Evolutionary conservation across 768 basidiomycete species (phyloP).

Genomic region (Suillus hirtellus): DNA sequence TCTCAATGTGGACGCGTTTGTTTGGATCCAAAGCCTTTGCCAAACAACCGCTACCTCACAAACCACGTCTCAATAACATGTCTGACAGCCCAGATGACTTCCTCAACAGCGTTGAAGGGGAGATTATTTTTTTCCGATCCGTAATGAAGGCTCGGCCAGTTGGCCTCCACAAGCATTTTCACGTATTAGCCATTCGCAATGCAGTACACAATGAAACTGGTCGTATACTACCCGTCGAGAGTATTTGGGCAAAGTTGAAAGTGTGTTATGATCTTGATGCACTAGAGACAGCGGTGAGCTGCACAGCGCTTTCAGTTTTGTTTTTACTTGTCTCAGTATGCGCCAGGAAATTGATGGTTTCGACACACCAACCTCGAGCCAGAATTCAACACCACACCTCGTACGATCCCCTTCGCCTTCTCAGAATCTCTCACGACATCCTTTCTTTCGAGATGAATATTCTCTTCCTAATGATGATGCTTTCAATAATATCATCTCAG

Average conservation of each 20-base stretch:
- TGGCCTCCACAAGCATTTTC: constrained; percentile 82
- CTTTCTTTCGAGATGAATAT: constrained; percentile 75
- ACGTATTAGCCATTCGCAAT: constrained; percentile 72
- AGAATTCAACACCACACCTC: constrained; percentile 43
- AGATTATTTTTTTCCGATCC: constrained; percentile 83
- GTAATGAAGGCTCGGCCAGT: constrained; percentile 81
- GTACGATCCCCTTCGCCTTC: constrained; percentile 69
- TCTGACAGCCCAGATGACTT: constrained; percentile 38
- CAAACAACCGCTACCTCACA: constrained; percentile 22
- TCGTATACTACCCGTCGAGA: constrained; percentile 54
- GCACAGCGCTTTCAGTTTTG: constrained; percentile 16
- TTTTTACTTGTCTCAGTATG: constrained; percentile 11
- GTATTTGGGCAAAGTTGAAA: constrained; percentile 74
- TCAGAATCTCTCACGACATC: constrained; percentile 67
- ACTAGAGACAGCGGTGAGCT: constrained; percentile 66
- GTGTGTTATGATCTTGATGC: constrained; percentile 74
- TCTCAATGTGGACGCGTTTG: constrained; percentile 6
- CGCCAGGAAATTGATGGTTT: constrained; percentile 47
- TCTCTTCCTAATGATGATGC: constrained; percentile 56
- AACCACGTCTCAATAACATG: constrained; percentile 1
- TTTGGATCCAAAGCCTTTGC: constrained; percentile 19
- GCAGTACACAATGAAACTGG: constrained; percentile 73
- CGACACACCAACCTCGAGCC: constrained; percentile 43
- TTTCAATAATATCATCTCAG: constrained; percentile 59
- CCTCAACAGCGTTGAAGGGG: constrained; percentile 75